Evolutionary conservation across 2,329 filamentous ascomycete genomes (phyloP), one percentile per base, ranked within the genome.

Genomic region (Hawksworthiomyces lignivorus): DNA sequence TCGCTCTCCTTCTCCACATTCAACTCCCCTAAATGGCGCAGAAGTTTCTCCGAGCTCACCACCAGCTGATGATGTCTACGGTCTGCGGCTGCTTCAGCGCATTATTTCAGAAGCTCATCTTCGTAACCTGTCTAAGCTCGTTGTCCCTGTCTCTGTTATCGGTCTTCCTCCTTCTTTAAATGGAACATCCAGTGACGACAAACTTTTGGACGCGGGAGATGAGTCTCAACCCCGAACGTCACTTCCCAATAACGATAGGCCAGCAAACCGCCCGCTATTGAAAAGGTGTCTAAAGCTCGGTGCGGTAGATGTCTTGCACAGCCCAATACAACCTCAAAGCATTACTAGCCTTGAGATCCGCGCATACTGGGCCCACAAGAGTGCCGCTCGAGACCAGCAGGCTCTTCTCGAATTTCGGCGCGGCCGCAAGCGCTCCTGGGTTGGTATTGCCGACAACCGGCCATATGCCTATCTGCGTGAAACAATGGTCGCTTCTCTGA

Each of bases 381-480:
- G 88, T 53, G 82, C 84, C 18, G 71, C 76, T 26, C 80, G 77
- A 54, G 84, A 89, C 54, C 81, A 87, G 56, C 74, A 82, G 45
- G 77, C 80, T 15, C 73, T 88, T 47, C 58, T 88, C 43, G 82
- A 84, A 46, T 70, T 83, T 45, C 83, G 82, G 55, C 80, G 82
- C 51, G 80, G 82, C 33, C 76, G 88, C 42, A 94, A 94, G 61
- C 77, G 87, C 40, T 95, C 89, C 0, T 95, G 89, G 89, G 87
- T 95, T 31, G 88, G 89, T 20, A 75, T 94, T 10, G 78, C 86
- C 55, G 85, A 90, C 51, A 77, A 87, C 52, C 84, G 89, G 58
- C 87, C 88, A 1, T 95, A 88, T 64, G 82, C 87, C 14, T 95
- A 95, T 62, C 66, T 96, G 41, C 75, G 89, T 46, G 89, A 96